Percentiles rank a stretch among this genome's conserved stretches.
Evolutionary conservation across 2,329 filamentous ascomycete species (phyloP).

Genomic region (Ophiosphaerella herpotricha): DNA sequence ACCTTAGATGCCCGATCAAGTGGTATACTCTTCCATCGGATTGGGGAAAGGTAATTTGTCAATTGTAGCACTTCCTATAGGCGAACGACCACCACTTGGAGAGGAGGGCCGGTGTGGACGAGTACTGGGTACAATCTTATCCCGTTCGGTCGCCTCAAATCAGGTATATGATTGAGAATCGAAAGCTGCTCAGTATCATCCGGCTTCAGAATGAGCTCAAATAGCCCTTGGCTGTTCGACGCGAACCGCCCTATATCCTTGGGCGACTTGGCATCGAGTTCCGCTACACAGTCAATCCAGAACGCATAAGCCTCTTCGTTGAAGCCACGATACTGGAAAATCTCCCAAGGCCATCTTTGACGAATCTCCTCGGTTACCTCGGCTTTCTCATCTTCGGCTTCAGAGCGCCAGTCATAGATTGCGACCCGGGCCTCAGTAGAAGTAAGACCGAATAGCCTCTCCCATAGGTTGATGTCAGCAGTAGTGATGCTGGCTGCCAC

Average conservation of each 20-base stretch:
- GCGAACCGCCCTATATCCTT: background rate
- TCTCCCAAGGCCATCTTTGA: constrained; percentile 3
- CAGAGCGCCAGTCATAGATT: background rate
- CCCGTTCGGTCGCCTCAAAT: background rate
- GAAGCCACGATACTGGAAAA: constrained; percentile 4
- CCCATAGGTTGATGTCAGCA: constrained; percentile 2
- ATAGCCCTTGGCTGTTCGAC: background rate
- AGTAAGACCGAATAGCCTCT: constrained; percentile 3
- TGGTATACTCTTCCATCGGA: background rate
- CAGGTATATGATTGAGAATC: background rate
- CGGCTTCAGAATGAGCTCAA: constrained; percentile 1
- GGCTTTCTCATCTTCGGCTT: background rate
- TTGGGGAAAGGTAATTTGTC: background rate
- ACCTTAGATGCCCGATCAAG: constrained; percentile 3
- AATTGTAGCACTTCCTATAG: constrained; percentile 1
- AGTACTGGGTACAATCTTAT: background rate
- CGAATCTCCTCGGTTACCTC: background rate
- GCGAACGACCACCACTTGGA: background rate
- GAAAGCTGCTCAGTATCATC: background rate
- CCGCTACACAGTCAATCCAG: constrained; percentile 2
- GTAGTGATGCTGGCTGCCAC: background rate
- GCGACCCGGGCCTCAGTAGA: background rate
- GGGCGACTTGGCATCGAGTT: background rate
- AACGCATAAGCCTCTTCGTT: constrained; percentile 5
- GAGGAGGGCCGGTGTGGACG: background rate